phyloP scores from a whole-genome alignment of 1,139 yeast species.

The Geotrichum klebahnii region DNA sequence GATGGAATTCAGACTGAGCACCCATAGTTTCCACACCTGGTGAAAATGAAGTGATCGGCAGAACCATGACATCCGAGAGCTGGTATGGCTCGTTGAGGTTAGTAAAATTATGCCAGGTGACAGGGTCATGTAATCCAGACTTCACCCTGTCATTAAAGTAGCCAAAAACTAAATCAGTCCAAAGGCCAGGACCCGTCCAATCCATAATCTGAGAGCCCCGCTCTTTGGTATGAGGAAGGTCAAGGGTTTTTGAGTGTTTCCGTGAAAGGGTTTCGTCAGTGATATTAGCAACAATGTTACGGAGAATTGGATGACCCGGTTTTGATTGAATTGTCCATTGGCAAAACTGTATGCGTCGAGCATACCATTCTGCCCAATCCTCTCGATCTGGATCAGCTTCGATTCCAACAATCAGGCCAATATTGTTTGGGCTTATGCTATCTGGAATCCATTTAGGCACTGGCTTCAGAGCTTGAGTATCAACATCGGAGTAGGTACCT shows the following conservation, averaged over 20 bases:
- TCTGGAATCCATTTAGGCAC: constrained; percentile 59
- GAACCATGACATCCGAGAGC: constrained; percentile 73
- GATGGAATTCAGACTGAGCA: constrained; percentile 57
- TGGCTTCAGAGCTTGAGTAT: constrained; percentile 63
- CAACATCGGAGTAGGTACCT: constrained; percentile 88
- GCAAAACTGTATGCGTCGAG: constrained; percentile 70
- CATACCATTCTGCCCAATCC: constrained; percentile 69
- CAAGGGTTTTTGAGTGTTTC: constrained; percentile 45
- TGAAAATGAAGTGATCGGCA: constrained; percentile 79
- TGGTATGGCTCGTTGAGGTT: constrained; percentile 59
- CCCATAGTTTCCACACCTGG: constrained; percentile 83
- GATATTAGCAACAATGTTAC: constrained; percentile 74
- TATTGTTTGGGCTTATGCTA: constrained; percentile 40
- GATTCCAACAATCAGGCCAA: constrained; percentile 77
- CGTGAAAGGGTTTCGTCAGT: constrained; percentile 65
- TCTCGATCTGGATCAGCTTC: constrained; percentile 87
- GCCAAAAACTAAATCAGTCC: constrained; percentile 77
- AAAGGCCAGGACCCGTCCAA: constrained; percentile 97
- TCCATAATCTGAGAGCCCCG: constrained; percentile 71
- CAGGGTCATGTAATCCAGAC: constrained; percentile 43
- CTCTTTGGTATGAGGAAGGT: constrained; percentile 46
- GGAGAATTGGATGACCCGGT: constrained; percentile 85
- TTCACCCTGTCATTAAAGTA: constrained; percentile 64
- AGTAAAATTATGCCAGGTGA: constrained; percentile 57
- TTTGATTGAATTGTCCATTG: constrained; percentile 79